Conservation (phyloP, 176 grass and related monocot genomes). For the Zizania latifolia region DNA sequence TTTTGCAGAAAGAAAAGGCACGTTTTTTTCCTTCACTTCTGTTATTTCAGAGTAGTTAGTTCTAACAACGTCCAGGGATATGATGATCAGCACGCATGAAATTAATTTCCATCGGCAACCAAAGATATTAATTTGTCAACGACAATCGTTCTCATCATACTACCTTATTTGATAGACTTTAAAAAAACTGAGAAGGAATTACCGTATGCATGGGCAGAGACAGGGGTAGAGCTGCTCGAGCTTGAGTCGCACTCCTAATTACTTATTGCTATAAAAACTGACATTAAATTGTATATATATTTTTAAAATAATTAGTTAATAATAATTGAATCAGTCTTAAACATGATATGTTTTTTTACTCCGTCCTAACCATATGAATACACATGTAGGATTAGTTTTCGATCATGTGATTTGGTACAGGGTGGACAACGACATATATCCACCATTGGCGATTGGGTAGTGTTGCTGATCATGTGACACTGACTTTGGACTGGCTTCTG, state of each 20-base stretch:
- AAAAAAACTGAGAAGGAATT: neutral
- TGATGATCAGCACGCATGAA: neutral
- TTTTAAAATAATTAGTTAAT: too few relatives aligned
- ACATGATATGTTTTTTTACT: too few relatives aligned
- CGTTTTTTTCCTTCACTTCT: neutral
- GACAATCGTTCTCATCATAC: neutral
- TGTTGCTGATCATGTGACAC: neutral
- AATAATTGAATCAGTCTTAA: too few relatives aligned
- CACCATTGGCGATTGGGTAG: neutral
- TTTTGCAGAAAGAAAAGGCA: neutral
- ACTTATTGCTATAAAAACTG: too few relatives aligned
- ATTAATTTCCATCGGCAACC: neutral
- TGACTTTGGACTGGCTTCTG: neutral
- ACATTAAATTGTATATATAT: too few relatives aligned
- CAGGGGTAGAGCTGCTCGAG: too few relatives aligned
- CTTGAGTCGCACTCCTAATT: too few relatives aligned
- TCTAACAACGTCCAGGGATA: neutral
- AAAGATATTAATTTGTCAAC: neutral
- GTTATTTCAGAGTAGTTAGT: neutral
- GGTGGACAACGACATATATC: neutral
- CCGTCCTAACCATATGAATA: too few relatives aligned
- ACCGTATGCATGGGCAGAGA: too few relatives aligned
- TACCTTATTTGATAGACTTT: neutral
- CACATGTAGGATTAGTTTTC: neutral
- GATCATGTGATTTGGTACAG: slow-evolving; percentile 9